A percentile compares a stretch with the other conserved stretches of the same genome.
Evolutionary conservation across 805 yeast species (phyloP).

Genomic region (Wickerhamiella dianesei): DNA sequence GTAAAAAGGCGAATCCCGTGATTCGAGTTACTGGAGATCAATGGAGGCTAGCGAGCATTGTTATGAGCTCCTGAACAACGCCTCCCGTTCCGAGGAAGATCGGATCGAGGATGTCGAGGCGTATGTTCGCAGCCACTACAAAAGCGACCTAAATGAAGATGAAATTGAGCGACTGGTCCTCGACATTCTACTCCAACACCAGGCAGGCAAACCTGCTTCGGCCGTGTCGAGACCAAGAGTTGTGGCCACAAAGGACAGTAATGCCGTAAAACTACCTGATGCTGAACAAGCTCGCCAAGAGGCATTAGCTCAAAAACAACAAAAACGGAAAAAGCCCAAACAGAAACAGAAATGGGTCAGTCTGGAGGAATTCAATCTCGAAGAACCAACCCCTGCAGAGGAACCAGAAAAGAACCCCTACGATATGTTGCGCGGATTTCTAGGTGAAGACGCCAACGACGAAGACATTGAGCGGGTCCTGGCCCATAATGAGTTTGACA

Average conservation of each 20-base stretch:
- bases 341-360: conserved; percentile 8
- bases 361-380: conserved; percentile 1
- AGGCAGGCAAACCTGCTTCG: conserved; percentile 19
- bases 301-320: conserved; percentile 1
- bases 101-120: conserved; percentile 29
- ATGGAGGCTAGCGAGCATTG: conserved; percentile 1
- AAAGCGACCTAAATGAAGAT: conserved; percentile 11
- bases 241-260: conserved; percentile 9
- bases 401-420: conserved; percentile 24
- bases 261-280: conserved; percentile 9
- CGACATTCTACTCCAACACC: conserved; percentile 32
- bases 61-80: conserved; percentile 23
- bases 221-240: conserved; percentile 14
- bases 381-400: background rate
- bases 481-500: conserved; percentile 28
- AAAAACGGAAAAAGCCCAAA: background rate
- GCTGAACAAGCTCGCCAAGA: conserved; percentile 2
- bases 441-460: conserved; percentile 25
- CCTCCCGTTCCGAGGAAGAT: conserved; percentile 27
- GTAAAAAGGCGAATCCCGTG: background rate
- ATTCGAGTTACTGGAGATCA: background rate
- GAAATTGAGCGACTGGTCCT: conserved; percentile 28
- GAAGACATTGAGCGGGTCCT: conserved; percentile 28
- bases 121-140: conserved; percentile 20
- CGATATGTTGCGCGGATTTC: conserved; percentile 25